Base-by-base conservation (phyloP, 768 basidiomycete genomes). In the Saitozyma podzolica region DNA sequence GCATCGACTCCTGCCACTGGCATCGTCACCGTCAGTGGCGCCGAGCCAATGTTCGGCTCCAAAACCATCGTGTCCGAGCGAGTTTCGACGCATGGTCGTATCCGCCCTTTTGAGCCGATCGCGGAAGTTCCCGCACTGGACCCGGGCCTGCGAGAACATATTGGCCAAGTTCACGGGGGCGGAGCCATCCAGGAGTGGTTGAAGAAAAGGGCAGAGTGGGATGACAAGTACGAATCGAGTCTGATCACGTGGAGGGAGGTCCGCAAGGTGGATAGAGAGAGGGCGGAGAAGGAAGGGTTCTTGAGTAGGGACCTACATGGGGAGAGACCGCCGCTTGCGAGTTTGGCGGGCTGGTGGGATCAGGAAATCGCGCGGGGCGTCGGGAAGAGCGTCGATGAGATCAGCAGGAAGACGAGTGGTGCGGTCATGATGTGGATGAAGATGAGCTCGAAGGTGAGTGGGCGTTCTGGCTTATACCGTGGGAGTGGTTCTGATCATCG, bases 121-220 rank as follows among this genome's bases (percentile, higher is more conserved):
- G 50, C 57, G 8, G 50, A 59, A n/a, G 60, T 71, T 3, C 72
- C 75, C 4, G 74, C 75, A 11, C 45, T 74, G 8, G 58, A 75
- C 50, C 70, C 75, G 13, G 65, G 49, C 3, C 56, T 77, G 20
- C 19, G 64, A 40, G 72, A 78, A 43, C 53, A 62, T 29, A 73
- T 78, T 19, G 77, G 77, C 8, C 63, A 68, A 43, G 65, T 78
- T 0, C 75, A 76, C 45, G 74, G 72, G 5, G 66, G 68, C 5
- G 78, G 78, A 8, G 80, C 81, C 0, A 76, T 81, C 13, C 67
- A 73, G 19, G 76, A 75, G 55, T 80, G 80, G 80, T 48, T 79
- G 14, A 62, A 56, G 9, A 68, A 74, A 19, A 62, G 79, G n/a
- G 55, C 40, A 3, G 67, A 78, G 50, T 80, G 74, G 73, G 80